Base-by-base conservation (phyloP, 768 basidiomycete species). In the Mycena sanguinolenta region DNA sequence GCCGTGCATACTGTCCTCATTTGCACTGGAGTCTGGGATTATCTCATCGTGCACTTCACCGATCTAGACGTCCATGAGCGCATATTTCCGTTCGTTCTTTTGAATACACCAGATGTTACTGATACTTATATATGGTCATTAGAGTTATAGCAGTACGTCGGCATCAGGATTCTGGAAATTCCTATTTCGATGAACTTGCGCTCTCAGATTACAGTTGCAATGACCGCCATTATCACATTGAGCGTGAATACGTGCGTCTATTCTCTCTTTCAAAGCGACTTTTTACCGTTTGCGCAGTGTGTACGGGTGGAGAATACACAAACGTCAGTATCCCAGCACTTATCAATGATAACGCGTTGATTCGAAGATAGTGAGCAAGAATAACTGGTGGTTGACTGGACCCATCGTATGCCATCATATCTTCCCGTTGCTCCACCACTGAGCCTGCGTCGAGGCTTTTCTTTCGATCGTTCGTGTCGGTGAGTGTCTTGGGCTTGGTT, bases 331-430 rank as follows among this genome's bases (percentile, higher is more conserved):
- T 39, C 13, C 7, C 30, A 42, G 8, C 21, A 19, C 28, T 28
- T n/a, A 8, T 9, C 2, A 34, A 14, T 39, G 16, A n/a, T 7
- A 39, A 9, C 3, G 13, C 30, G 6, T 25, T 52, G 34, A 42
- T 27, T n/a, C 14, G 10, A 13, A n/a, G 25, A 49, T 27, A 59
- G 64, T 71, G 53, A 71, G 65, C 61, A 63, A 63, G 42, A 46
- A 36, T 7, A 72, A 72, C 55, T 72, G 71, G 71, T 65, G 63
- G 71, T 55, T 72, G 12, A 65, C 67, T 30, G 67, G 58, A 6
- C 67, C 67, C 4, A 65, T 72, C 19, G 66, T 67, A 67, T 5
- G 8, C 13, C 4, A 28, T 39, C 28, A 7, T 54, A 19, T 23
- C n/a, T 39, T 2, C 14, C 4, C 21, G 39, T 39, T 30, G n/a